Evolutionary conservation across 345 rosid genomes (phyloP).

Genomic region (Orychophragmus violaceus): DNA sequence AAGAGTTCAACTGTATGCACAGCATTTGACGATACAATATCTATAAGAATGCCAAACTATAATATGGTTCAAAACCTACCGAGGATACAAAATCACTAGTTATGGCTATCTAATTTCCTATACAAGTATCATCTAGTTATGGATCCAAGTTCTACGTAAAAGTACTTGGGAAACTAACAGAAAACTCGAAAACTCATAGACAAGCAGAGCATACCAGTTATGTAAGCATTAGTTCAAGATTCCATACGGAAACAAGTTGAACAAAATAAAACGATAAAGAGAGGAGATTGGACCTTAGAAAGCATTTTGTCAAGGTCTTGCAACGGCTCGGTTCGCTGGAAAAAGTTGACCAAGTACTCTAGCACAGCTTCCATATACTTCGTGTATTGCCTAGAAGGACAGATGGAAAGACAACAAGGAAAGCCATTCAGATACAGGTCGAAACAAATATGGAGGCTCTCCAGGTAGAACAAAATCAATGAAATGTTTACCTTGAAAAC

Average conservation of each 20-base stretch:
- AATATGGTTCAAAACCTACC: too few relatives aligned
- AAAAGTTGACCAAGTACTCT: conserved; percentile 67
- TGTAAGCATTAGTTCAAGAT: not conserved
- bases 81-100: not conserved
- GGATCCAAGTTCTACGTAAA: not conserved
- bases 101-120: not conserved
- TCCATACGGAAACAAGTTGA: not conserved
- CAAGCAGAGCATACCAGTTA: not conserved
- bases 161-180: not conserved
- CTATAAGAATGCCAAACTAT: not conserved
- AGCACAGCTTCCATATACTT: conserved; percentile 71
- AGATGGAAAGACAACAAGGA: not conserved
- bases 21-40: not conserved
- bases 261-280: not conserved
- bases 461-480: not conserved
- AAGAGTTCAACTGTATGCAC: not conserved
- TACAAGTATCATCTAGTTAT: not conserved
- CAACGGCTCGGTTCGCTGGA: conserved; percentile 88
- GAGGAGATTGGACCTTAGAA: conserved; percentile 46
- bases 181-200: not conserved
- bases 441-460: not conserved
- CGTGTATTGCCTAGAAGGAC: conserved; percentile 60
- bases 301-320: conserved; percentile 86
- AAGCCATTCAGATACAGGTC: conserved; percentile 19
- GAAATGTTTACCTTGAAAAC: conserved; percentile 47